Percentiles rank a stretch among this genome's conserved stretches.
Conservation (phyloP, 345 rosid species). For the Syzygium oleosum region DNA sequence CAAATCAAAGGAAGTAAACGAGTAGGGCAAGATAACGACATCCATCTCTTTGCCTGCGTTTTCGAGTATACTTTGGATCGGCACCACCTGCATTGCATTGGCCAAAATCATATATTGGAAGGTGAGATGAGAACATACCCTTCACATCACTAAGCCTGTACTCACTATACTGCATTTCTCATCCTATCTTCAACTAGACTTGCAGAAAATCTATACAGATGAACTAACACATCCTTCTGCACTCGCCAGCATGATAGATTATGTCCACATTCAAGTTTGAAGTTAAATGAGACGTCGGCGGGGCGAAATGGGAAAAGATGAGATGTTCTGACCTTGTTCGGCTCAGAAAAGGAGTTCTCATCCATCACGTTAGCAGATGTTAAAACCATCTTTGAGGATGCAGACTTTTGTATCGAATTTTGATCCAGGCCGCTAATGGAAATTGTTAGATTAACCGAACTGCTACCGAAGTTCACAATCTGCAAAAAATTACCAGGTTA, state of each 20-base stretch:
- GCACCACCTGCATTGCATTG: constrained; percentile 44
- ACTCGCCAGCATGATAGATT: background rate
- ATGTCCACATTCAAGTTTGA: background rate
- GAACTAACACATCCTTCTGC: too few species aligned
- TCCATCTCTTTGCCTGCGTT: constrained; percentile 39
- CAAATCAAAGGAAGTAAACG: constrained; percentile 67
- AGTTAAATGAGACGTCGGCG: background rate
- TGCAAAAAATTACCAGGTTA: constrained; percentile 10
- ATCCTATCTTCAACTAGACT: too few species aligned
- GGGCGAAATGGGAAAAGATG: background rate
- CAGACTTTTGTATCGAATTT: constrained; percentile 31
- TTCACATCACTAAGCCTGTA: background rate
- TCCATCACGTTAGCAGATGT: constrained; percentile 66
- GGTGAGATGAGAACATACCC: background rate
- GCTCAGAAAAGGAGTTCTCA: constrained; percentile 67
- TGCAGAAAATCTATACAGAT: too few species aligned
- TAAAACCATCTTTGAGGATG: constrained; percentile 45
- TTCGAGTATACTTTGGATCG: constrained; percentile 27
- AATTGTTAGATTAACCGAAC: constrained; percentile 33
- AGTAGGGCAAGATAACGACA: constrained; percentile 45
- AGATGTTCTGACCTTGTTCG: constrained; percentile 42
- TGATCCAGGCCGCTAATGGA: constrained; percentile 48
- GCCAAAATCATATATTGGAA: background rate
- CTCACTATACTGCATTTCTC: background rate
- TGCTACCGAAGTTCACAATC: constrained; percentile 75